These are phyloP conservation scores for Naganishia friedmannii DNA, from an alignment of 768 basidiomycete species.

Conservation along the genomic window DNA sequence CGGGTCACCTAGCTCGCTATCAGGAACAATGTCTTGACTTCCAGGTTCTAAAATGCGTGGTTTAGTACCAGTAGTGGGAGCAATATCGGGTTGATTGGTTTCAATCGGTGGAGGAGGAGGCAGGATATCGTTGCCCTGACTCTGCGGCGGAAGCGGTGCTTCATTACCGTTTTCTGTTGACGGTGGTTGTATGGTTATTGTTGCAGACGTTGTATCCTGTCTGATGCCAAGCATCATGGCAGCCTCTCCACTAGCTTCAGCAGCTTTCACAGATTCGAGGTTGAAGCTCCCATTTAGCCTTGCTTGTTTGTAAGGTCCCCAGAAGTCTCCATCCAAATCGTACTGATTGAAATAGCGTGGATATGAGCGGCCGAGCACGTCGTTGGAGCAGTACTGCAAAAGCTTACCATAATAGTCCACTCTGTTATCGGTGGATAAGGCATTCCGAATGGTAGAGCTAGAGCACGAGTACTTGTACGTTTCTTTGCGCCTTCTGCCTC, in stretches of 20 bases:
- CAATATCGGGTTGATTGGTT: not conserved
- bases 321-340: slow-evolving; percentile 28
- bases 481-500: slow-evolving; percentile 17
- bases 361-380: not conserved
- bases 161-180: not conserved
- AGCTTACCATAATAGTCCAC: slow-evolving; percentile 21
- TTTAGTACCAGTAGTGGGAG: not conserved
- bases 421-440: slow-evolving; percentile 1
- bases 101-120: not conserved
- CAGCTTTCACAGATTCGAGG: slow-evolving; percentile 8
- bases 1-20: not conserved
- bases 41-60: not conserved
- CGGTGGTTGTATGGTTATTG: not conserved
- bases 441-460: slow-evolving; percentile 24
- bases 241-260: not conserved
- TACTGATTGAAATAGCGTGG: slow-evolving; percentile 1
- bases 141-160: not conserved
- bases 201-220: not conserved
- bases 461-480: slow-evolving; percentile 7
- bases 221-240: not conserved
- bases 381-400: not conserved
- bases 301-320: slow-evolving; percentile 8
- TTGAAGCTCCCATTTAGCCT: slow-evolving; percentile 10
- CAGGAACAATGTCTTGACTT: not conserved
- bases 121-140: not conserved